phyloP scores from a whole-genome alignment of 2,329 filamentous ascomycete species.

The Aspergillus calidoustus region DNA sequence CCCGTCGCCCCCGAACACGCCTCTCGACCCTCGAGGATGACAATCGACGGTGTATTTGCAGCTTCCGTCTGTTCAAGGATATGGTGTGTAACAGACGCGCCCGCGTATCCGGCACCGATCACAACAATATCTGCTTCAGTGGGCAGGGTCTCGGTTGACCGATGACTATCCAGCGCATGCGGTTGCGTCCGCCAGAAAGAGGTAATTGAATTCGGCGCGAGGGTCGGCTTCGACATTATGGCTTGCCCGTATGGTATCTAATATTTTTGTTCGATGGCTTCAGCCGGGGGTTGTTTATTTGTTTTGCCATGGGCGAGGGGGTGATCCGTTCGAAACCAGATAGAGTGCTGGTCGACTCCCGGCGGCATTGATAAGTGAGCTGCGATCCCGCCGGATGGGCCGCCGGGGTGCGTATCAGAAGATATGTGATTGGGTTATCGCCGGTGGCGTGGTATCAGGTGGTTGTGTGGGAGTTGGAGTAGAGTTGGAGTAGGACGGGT shows the following conservation, averaged over 20 bases:
- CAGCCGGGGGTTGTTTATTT: neutral
- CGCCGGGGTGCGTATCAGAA: neutral
- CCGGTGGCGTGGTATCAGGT: neutral
- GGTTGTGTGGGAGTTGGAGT: neutral
- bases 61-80: slow-evolving; percentile 32
- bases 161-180: slow-evolving; percentile 46
- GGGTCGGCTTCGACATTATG: slow-evolving; percentile 25
- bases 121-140: slow-evolving; percentile 48
- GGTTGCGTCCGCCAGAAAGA: slow-evolving; percentile 52
- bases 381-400: neutral
- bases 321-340: neutral
- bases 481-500: neutral
- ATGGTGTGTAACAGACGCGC: slow-evolving; percentile 48
- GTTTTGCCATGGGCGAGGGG: neutral
- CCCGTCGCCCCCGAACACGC: slow-evolving; percentile 50
- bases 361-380: neutral
- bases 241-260: neutral
- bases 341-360: neutral
- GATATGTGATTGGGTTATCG: neutral
- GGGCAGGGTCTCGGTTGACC: slow-evolving; percentile 46
- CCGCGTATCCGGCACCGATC: slow-evolving; percentile 52
- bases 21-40: slow-evolving; percentile 47
- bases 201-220: slow-evolving; percentile 28
- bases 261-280: neutral
- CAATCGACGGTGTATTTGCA: slow-evolving; percentile 25